Base-by-base conservation (phyloP, 371 early-diverging fungal genomes). In the Mortierella polycephala region DNA sequence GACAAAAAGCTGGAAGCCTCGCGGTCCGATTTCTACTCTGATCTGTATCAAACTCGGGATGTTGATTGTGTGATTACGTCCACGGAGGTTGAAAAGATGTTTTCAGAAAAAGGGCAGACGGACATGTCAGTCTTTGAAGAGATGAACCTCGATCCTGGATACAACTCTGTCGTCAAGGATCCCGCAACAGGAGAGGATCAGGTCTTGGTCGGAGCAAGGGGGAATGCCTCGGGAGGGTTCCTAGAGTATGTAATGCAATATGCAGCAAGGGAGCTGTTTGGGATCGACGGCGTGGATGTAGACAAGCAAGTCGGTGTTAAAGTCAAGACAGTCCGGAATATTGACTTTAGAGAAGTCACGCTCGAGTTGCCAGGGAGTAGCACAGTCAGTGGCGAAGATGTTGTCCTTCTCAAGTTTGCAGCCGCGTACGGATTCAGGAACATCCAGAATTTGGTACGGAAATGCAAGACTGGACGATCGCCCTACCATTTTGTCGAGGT, bases 1-100 rank as follows among this genome's bases (percentile, higher is more conserved):
- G 99, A 99, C 81, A 99, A 98, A 83, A 99, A 99, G 77, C 87
- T 99, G 18, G 99, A 99, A 83, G 97, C 98, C 0, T 95, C 96
- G 49, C 87, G 99, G 20, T 85, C 88, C 12, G 97, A 97, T 74
- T 98, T 98, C 74, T 93, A 93, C 82, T 82, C 85, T 61, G 94
- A 94, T 60, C 53, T 90, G 18, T 93, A 89, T 72, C 62, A 87
- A 50, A 94, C 95, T 0, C 88, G 96, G 40, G 96, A 97, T 79
- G 96, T 98, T 2, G 99, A 98, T 75, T 96, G 95, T 75, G 99
- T 99, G 3, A 87, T 99, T 44, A 94, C 98, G 0, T 96, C 98
- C 0, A 74, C 74, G 1, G 90, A 91, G 64, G 82, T 91, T n/a
- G 96, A 96, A 57, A 86, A 89, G 65, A 88, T 98, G 91, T 83